Base-by-base conservation (phyloP, 2,329 filamentous ascomycete genomes). In the Scytalidium sp. region DNA sequence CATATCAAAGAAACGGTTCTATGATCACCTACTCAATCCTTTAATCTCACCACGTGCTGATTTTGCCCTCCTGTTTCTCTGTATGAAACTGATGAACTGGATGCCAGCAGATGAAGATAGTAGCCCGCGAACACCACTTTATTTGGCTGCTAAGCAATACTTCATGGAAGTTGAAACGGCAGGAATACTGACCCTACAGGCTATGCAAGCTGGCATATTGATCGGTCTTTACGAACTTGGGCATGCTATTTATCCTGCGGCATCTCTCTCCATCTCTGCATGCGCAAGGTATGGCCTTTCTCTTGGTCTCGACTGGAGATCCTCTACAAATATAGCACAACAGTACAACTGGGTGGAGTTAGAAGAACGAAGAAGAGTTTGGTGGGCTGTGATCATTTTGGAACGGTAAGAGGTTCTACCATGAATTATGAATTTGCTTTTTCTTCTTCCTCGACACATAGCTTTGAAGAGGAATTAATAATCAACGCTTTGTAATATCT, bases 1-100 rank as follows among this genome's bases (percentile, higher is more conserved):
- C 47, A 56, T 74, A 25, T 71, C 69, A 17, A 68, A 65, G 52
- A 74, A 71, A 50, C 60, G 70, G 19, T 87, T 83, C n/a, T 45
- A n/a, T n/a, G n/a, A n/a, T n/a, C n/a, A 59, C 69, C 3, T 60
- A 65, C n/a, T n/a, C n/a, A 11, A 64, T 67, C 40, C 62, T 65
- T 11, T 46, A 67, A 11, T 64, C 65, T 51, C 67, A 71, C 65
- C 66, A 17, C 70, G 70, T 4, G 63, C 69, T 1, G 72, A 74
- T 46, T 62, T 72, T 19, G 70, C 70, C 22, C 60, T 74, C 41
- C 63, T 75, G 13, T 70, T 73, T 48, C 53, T 75, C 25, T 62
- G 65, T 11, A 74, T 75, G 70, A 69, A 69, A 56, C 63, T 75
- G 6, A 59, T 70, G 19, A 67, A 59, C 13, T 64, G 59, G 23